Conservation (phyloP, 108 stramenopile species). For the Stephanodiscus minutulus region DNA sequence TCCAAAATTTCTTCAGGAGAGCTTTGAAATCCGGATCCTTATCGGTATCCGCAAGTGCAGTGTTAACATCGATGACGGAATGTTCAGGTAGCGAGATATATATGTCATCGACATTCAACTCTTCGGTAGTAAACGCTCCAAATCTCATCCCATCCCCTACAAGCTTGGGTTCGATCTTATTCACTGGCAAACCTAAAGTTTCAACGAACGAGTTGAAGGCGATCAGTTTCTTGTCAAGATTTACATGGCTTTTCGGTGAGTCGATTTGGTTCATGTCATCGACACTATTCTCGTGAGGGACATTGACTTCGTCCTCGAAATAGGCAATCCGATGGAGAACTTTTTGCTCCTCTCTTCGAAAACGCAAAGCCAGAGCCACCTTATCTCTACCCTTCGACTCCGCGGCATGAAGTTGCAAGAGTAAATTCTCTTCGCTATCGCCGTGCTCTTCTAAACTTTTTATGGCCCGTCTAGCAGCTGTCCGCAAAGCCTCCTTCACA, state of each 20-base stretch:
- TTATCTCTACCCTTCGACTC: slow-evolving; percentile 12
- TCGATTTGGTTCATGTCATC: background rate
- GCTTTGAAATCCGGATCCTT: slow-evolving; percentile 5
- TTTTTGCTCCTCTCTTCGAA: slow-evolving; percentile 58
- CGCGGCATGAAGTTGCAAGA: slow-evolving; percentile 15
- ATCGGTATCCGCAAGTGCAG: slow-evolving; percentile 40
- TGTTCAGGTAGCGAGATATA: slow-evolving; percentile 60
- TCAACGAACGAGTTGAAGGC: slow-evolving; percentile 54
- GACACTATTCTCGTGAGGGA: background rate
- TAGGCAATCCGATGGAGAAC: slow-evolving; percentile 9
- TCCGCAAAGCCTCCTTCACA: slow-evolving; percentile 27
- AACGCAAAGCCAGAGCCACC: slow-evolving; percentile 40
- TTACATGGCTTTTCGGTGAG: background rate
- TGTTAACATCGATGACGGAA: slow-evolving; percentile 47
- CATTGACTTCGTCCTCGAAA: background rate
- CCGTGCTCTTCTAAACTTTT: background rate
- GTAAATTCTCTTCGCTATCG: slow-evolving; percentile 13
- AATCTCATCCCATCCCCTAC: slow-evolving; percentile 45
- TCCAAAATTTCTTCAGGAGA: slow-evolving; percentile 24
- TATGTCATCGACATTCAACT: slow-evolving; percentile 41
- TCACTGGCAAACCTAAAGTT: slow-evolving; percentile 40
- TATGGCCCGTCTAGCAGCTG: slow-evolving; percentile 20
- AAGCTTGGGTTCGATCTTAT: slow-evolving; percentile 46
- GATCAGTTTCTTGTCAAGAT: slow-evolving; percentile 36
- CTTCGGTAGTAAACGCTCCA: slow-evolving; percentile 61